Evolutionary conservation across 495 filamentous ascomycete species (phyloP).

Genomic region (Neurospora sublineolata): DNA sequence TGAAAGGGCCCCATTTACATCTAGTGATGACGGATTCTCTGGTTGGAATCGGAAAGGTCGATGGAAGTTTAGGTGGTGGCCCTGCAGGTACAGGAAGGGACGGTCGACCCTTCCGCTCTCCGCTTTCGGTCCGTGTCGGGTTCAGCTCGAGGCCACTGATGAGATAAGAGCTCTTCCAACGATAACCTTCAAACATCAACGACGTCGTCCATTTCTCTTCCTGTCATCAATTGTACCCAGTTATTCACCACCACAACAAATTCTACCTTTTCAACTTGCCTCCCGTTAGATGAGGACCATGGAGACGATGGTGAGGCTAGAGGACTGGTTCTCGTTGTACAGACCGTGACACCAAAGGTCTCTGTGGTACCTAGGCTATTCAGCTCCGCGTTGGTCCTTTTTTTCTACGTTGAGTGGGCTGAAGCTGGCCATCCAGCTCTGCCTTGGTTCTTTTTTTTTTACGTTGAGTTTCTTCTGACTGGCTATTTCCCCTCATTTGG

Average conservation of each 20-base stretch:
- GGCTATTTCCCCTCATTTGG: not conserved
- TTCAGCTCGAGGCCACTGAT: not conserved
- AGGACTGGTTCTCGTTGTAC: not conserved
- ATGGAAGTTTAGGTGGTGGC: not conserved
- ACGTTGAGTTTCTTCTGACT: not conserved
- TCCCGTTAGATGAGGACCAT: not conserved
- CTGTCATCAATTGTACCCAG: not conserved
- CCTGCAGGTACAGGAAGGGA: not conserved
- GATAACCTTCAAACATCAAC: not conserved
- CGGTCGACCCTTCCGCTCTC: not conserved
- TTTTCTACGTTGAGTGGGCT: not conserved
- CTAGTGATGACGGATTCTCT: not conserved
- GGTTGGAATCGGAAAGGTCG: not conserved
- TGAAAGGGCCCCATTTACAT: not conserved
- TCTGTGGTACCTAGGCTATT: not conserved
- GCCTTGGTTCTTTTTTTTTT: not conserved
- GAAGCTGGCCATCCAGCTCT: not conserved
- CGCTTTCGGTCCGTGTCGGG: not conserved
- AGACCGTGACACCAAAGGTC: not conserved
- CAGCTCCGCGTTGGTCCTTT: not conserved
- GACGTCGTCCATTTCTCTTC: not conserved
- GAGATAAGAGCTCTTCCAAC: not conserved
- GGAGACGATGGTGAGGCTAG: not conserved
- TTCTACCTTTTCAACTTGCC: not conserved
- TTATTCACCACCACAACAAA: not conserved